Percentiles rank a stretch among this genome's conserved stretches.
Conservation (phyloP, 225 moss, liverwort and hornwort species). For the Takakia lepidozioides region DNA sequence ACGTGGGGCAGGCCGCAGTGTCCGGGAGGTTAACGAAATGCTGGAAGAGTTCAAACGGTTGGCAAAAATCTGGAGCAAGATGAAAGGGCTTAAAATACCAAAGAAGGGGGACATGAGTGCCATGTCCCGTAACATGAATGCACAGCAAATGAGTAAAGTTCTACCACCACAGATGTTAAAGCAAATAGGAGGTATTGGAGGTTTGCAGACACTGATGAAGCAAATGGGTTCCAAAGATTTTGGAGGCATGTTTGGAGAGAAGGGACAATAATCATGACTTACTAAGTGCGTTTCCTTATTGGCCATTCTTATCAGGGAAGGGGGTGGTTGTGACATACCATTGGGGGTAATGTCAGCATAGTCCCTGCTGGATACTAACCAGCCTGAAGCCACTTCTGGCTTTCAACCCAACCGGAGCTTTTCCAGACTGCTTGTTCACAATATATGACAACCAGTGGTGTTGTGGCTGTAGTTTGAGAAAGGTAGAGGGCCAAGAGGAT, state of each 20-base stretch:
- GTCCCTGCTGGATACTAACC: too few species aligned
- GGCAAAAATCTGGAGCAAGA: slow-evolving; percentile 82
- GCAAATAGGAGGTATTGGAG: slow-evolving; percentile 77
- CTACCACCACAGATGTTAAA: slow-evolving; percentile 88
- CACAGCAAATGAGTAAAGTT: slow-evolving; percentile 72
- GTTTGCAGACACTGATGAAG: slow-evolving; percentile 80
- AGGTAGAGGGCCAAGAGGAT: too few species aligned
- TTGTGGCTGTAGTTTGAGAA: too few species aligned
- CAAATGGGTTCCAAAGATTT: slow-evolving; percentile 82
- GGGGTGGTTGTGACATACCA: too few species aligned
- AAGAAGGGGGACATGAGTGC: slow-evolving; percentile 83
- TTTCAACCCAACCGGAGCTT: too few species aligned
- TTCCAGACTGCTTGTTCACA: too few species aligned
- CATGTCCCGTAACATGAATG: slow-evolving; percentile 81
- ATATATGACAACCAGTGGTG: too few species aligned
- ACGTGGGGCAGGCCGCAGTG: slow-evolving; percentile 61
- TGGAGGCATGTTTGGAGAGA: slow-evolving; percentile 76
- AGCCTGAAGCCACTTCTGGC: too few species aligned
- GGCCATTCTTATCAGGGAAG: too few species aligned
- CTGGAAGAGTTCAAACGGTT: slow-evolving; percentile 72
- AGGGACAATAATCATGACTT: too few species aligned
- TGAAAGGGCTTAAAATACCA: slow-evolving; percentile 83
- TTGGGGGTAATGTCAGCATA: too few species aligned
- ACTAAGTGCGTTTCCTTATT: too few species aligned
- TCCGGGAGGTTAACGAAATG: slow-evolving; percentile 73